Conservation (phyloP, 805 yeast species). For the Candida ulmi region DNA sequence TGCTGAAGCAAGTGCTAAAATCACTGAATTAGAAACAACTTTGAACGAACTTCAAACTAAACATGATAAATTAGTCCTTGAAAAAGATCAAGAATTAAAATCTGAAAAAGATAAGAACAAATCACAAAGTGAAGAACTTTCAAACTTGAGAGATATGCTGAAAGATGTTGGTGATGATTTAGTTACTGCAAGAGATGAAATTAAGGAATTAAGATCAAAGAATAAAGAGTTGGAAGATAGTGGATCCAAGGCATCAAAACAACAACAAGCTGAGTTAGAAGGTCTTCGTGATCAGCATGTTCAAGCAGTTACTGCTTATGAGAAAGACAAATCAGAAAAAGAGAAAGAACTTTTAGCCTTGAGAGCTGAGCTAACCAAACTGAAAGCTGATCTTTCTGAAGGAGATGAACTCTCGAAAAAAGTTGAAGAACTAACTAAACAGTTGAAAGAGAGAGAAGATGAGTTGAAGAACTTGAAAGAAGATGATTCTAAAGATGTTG, state of each 20-base stretch:
- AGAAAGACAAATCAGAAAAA: conserved; percentile 18
- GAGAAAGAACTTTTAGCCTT: conserved; percentile 8
- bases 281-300: conserved; percentile 30
- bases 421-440: neutral
- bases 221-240: conserved; percentile 11
- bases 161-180: conserved; percentile 73
- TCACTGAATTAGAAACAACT: neutral
- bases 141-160: conserved; percentile 68
- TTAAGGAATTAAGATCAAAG: conserved; percentile 33
- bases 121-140: conserved; percentile 56
- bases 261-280: conserved; percentile 22
- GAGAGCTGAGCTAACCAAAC: conserved; percentile 17
- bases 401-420: conserved; percentile 3
- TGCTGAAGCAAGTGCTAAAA: conserved; percentile 8
- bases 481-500: neutral
- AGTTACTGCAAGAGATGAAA: conserved; percentile 59
- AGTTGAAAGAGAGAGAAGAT: neutral
- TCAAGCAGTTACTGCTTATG: conserved; percentile 23
- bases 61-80: neutral
- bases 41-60: conserved; percentile 1
- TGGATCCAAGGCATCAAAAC: conserved; percentile 8
- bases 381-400: conserved; percentile 8
- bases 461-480: neutral
- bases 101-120: conserved; percentile 25
- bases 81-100: conserved; percentile 12